Base-by-base conservation (phyloP, 2,329 filamentous ascomycete genomes). In the Exophiala bonariae region DNA sequence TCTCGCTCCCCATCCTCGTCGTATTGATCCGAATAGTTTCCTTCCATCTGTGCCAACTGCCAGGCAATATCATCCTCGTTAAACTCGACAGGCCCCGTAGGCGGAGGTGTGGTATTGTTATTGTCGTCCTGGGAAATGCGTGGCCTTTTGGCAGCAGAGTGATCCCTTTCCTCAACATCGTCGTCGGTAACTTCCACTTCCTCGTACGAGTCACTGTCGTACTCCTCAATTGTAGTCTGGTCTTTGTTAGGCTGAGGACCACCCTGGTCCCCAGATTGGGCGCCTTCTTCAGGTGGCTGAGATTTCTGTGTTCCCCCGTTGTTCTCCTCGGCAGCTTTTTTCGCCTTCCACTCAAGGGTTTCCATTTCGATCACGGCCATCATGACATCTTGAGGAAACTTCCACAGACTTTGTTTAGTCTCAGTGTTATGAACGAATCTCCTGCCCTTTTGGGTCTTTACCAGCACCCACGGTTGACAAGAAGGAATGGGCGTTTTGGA, bases 21-120 rank as follows among this genome's bases (percentile, higher is more conserved):
- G 52, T 85, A 83, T 48, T 85, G 63, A 50, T 85, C 83, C 48
- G 85, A 86, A 62, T 89, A 89, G 61, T 90, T 86, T 1, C 83
- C 88, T 44, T 87, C 89, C 88, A 96, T 95, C 19, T 87, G 85
- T 43, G 88, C 87, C 10, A 99, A 76, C 63, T 99, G 93, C 63
- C 85, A 91, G 28, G 89, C 91, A 59, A 99, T 95, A 62, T 99
- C 93, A 43, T 91, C 92, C 66, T 97, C 93, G 46, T 87, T 88
- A 61, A 96, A 95, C 60, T 96, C 92, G 6, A 93, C 70, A 0
- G 80, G 76, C 1, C 66, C 69, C 1, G 75, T 71, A 36, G 71
- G 68, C 26, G 37, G 48, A 10, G 77, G 69, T 10, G 70, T 59
- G 23, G 23, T 26, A 6, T 26, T 11, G 23, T 11, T 6, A 55